Base-by-base conservation (phyloP, 176 grass and related monocot species). In the Eremochloa ophiuroides region DNA sequence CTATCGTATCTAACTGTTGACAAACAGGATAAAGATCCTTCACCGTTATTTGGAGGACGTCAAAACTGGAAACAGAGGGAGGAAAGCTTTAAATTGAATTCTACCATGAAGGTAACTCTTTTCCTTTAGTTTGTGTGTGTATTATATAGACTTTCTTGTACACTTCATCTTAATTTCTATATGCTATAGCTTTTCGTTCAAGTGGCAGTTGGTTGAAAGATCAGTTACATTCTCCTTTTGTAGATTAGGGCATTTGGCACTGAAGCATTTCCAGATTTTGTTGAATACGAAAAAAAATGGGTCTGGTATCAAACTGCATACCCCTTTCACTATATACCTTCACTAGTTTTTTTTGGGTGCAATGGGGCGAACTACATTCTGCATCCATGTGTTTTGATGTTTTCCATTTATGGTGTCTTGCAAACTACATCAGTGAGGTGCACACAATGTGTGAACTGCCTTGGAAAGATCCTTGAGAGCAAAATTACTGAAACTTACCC, bases 51-150 rank as follows among this genome's bases (percentile, higher is more conserved):
- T 77, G 96, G 96, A 59, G 96, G 96, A 55, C 86, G 80, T 43
- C 88, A 99, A 61, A 91, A 33, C 84, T 95, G 96, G 93, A 71
- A 79, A 46, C 90, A 93, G 77, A 91, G 96, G 71, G 96, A 93
- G 76, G 80, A 90, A 13, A 95, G 88, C 74, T 95, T 95, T 76
- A 90, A 95, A 53, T 56, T 98, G 65, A 98, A 93, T 76, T 61
- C 79, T 78, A 89, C 90, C 37, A 95, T 95, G 96, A 95, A 95
- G 96, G 96, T 93, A 84, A 50, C 39, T 10, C 13, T 3, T 42
- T 77, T 18, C 7, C 46, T 86, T 77, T 5, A 28, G 33, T 7
- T 1, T 14, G 7, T 40, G 10, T 4, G 0, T 14, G 31, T 5
- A 7, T 0, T 17, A 33, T 62, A 34, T 70, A 62, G 30, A 26